Evolutionary conservation across 163 green algal species (phyloP), one percentile per base, ranked within the genome.

Genomic region (Scenedesmus sp.): DNA sequence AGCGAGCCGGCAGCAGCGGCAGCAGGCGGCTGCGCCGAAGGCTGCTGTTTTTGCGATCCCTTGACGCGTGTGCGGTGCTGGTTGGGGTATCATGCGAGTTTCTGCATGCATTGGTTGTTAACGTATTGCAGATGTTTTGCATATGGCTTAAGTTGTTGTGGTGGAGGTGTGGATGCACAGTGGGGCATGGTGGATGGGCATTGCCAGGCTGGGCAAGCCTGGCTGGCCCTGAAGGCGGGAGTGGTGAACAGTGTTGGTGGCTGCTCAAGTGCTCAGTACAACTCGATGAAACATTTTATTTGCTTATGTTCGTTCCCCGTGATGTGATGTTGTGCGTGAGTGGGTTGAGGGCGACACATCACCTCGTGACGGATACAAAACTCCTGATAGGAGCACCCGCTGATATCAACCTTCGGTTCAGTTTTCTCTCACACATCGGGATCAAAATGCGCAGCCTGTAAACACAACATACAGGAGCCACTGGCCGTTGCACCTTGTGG

Each of bases 1-100:
- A 87, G 87, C 87, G 8, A 64, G 55, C 46, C 92, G 93, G 91
- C 94, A 95, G 83, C 90, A 95, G 91, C 94, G 93, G 92, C 95
- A 96, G 89, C 74, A 91, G 15, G 91, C 90, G 18, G 89, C 91
- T 7, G 88, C 88, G 18, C 10, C 52, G 0, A 55, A 83, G 62
- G 90, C 23, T 10, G 90, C 84, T n/a, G 92, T 91, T 1, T 95
- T 93, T 90, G 89, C 89, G 13, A 95, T 96, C n/a, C 91, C 93
- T 12, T 96, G 82, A 93, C 77, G 73, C 6, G 23, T 77, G 8
- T 60, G 7, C 34, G 34, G 34, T 67, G 54, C 34, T 82, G 77
- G 46, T 64, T 12, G 9, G 62, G 62, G 10, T 55, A 18, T 55
- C 26, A 83, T 52, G 74, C 20, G 74, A 13, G 26, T 4, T 83